These are phyloP conservation scores for Alloteropsis semialata DNA, from an alignment of 176 grass and related monocot genomes.

Conservation along the genomic window DNA sequence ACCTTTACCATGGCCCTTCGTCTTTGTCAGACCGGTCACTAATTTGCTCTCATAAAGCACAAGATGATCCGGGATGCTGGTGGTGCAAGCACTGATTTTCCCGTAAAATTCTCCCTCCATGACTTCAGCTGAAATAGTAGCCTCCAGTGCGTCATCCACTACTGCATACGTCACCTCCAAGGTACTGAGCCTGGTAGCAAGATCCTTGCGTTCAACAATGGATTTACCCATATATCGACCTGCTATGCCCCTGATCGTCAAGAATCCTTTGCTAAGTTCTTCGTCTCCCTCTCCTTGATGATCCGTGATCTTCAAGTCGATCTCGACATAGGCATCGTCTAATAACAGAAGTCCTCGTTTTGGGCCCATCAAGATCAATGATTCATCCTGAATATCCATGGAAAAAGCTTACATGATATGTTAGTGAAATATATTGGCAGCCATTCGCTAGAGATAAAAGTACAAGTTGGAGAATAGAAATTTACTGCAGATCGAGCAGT, in stretches of 20 bases:
- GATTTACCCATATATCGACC: not conserved
- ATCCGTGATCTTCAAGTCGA: not conserved
- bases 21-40: not conserved
- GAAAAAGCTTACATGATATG: not conserved
- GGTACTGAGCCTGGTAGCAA: not conserved
- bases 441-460: too few species aligned
- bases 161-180: not conserved
- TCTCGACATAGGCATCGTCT: not conserved
- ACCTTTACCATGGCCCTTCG: not conserved
- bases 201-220: not conserved
- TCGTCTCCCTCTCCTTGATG: not conserved
- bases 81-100: not conserved
- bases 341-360: not conserved
- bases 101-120: not conserved
- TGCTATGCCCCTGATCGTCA: not conserved
- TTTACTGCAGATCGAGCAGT: not conserved
- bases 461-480: not conserved
- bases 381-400: not conserved
- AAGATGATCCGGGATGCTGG: not conserved
- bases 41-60: not conserved
- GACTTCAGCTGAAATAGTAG: not conserved
- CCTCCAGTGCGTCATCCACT: not conserved
- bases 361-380: slow-evolving; percentile 8
- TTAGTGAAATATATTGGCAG: not conserved
- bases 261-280: not conserved